These are phyloP conservation scores for Huntiella abstrusa DNA, from an alignment of 2,329 filamentous ascomycete species.

Conservation along the genomic window DNA sequence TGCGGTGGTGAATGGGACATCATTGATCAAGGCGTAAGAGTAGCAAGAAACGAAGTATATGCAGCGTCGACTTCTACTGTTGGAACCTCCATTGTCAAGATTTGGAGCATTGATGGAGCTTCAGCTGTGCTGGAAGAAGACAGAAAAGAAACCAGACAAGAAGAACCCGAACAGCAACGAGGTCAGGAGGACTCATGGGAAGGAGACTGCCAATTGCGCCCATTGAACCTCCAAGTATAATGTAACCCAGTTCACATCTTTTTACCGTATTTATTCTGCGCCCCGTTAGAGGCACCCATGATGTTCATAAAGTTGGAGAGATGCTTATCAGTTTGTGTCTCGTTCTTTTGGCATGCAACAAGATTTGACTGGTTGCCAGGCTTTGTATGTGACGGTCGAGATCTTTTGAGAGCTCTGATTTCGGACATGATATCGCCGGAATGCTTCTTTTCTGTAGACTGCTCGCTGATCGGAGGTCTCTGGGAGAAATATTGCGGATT, in stretches of 20 bases:
- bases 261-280: not conserved
- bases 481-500: no score
- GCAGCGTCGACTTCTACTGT: not conserved
- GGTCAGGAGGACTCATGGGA: not conserved
- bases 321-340: conserved; percentile 14
- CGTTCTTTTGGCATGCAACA: not conserved
- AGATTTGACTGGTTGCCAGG: not conserved
- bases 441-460: conserved; percentile 1
- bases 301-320: conserved; percentile 15
- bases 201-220: not conserved
- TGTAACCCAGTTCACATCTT: no score
- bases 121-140: not conserved
- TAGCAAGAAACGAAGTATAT: not conserved
- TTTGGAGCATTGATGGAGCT: conserved; percentile 7
- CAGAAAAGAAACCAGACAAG: no score
- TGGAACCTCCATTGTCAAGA: conserved; percentile 5
- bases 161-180: not conserved
- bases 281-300: not conserved
- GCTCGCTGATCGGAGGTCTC: no score
- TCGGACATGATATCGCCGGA: conserved; percentile 1
- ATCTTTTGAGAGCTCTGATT: conserved; percentile 2
- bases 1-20: conserved; percentile 36
- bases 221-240: not conserved
- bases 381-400: not conserved
- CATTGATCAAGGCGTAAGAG: not conserved